These are phyloP conservation scores for Arthrobotrys sphaeroides DNA, from an alignment of 2,329 filamentous ascomycete genomes.

Conservation along the genomic window DNA sequence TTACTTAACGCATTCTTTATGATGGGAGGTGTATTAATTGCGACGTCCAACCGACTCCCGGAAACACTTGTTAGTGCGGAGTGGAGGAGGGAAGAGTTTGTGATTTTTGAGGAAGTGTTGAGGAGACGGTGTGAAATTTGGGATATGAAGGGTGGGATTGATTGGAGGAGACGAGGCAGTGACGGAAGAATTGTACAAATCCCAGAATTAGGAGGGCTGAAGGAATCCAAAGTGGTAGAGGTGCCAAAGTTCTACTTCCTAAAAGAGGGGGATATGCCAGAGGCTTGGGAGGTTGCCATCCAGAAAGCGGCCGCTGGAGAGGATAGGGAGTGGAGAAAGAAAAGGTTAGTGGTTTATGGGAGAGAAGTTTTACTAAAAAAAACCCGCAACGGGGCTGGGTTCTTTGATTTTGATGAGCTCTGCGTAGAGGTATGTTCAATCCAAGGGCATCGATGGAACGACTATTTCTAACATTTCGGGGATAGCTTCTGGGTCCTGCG, in stretches of 20 bases:
- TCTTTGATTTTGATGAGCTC: slow-evolving; percentile 75
- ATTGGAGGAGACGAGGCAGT: slow-evolving; percentile 72
- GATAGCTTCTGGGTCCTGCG: slow-evolving; percentile 73
- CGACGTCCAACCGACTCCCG: slow-evolving; percentile 83
- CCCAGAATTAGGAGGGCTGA: not conserved
- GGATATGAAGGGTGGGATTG: slow-evolving; percentile 79
- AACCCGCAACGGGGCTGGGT: slow-evolving; percentile 68
- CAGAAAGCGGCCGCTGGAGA: not conserved
- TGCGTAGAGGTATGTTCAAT: slow-evolving; percentile 62
- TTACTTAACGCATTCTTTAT: slow-evolving; percentile 84
- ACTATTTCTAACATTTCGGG: not conserved
- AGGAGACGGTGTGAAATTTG: slow-evolving; percentile 82
- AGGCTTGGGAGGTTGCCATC: slow-evolving; percentile 33
- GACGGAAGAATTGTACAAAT: slow-evolving; percentile 58
- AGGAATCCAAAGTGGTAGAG: slow-evolving; percentile 48
- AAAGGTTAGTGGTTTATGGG: slow-evolving; percentile 69
- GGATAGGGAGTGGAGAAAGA: slow-evolving; percentile 62
- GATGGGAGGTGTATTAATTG: slow-evolving; percentile 79
- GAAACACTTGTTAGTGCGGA: slow-evolving; percentile 80
- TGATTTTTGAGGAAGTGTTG: slow-evolving; percentile 77
- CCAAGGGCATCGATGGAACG: not conserved
- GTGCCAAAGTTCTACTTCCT: slow-evolving; percentile 51
- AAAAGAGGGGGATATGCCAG: slow-evolving; percentile 29
- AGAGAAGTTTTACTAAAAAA: slow-evolving; percentile 70
- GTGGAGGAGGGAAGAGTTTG: slow-evolving; percentile 74